These are phyloP conservation scores for Leishmania gerbilli DNA, from an alignment of 208 protist species.

Conservation along the genomic window DNA sequence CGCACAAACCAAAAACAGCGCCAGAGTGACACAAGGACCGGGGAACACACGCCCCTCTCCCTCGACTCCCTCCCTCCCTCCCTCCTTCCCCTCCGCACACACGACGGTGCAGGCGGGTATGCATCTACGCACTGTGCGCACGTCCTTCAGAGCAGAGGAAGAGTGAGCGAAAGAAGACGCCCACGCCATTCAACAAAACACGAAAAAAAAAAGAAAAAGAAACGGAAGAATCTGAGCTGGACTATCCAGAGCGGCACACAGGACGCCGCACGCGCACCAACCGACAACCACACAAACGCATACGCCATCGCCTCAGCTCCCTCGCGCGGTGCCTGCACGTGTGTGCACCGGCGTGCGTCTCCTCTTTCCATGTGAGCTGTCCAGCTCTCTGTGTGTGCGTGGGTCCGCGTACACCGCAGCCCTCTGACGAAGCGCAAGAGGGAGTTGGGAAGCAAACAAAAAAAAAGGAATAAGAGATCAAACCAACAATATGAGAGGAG, in stretches of 20 bases:
- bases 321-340: not conserved
- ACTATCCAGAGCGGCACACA: not conserved
- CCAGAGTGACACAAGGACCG: not conserved
- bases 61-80: not conserved
- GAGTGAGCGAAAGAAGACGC: not conserved
- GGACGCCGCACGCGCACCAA: not conserved
- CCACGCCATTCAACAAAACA: not conserved
- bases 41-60: not conserved
- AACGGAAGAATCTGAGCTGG: not conserved
- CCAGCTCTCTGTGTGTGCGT: not conserved
- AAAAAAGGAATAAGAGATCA: slow-evolving; percentile 21
- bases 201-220: not conserved
- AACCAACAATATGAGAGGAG: slow-evolving; percentile 12
- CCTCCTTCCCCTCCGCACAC: not conserved
- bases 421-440: not conserved
- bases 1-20: not conserved
- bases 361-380: not conserved
- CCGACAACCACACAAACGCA: not conserved
- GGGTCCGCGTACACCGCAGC: not conserved
- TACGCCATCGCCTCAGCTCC: not conserved
- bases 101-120: not conserved
- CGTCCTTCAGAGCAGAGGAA: not conserved
- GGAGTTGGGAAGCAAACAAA: not conserved
- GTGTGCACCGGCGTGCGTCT: not conserved
- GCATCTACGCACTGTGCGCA: not conserved